phyloP scores from a whole-genome alignment of 169 alveolate species.

The Theileria orientalis region DNA sequence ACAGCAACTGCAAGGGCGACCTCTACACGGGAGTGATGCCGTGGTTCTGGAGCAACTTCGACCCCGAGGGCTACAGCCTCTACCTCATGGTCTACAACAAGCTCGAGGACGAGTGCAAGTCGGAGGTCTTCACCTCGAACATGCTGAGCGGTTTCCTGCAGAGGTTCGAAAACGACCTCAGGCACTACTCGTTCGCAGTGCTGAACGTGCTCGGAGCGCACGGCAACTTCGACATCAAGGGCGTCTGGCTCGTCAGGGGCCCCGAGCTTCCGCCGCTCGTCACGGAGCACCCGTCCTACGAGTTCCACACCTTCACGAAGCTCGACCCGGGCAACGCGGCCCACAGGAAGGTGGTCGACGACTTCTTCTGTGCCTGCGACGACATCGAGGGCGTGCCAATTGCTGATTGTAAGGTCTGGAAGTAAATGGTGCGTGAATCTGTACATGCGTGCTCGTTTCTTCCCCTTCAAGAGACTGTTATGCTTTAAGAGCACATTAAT shows the following conservation, averaged over 20 bases:
- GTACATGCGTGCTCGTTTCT: neutral
- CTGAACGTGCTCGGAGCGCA: slow-evolving; percentile 91
- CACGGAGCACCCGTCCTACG: slow-evolving; percentile 94
- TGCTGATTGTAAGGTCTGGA: slow-evolving; percentile 85
- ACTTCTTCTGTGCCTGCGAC: slow-evolving; percentile 91
- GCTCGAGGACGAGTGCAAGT: slow-evolving; percentile 91
- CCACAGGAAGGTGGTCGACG: slow-evolving; percentile 86
- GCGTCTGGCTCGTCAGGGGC: slow-evolving; percentile 97
- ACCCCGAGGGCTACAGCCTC: slow-evolving; percentile 87
- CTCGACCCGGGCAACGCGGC: slow-evolving; percentile 78
- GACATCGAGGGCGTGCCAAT: slow-evolving; percentile 83
- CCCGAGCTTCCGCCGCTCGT: slow-evolving; percentile 85
- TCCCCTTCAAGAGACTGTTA: no score
- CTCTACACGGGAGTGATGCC: slow-evolving; percentile 85
- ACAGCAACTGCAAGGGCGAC: slow-evolving; percentile 89
- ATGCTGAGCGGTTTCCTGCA: slow-evolving; percentile 93
- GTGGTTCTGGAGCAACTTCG: slow-evolving; percentile 85
- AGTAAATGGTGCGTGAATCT: no score
- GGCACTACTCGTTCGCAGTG: slow-evolving; percentile 92
- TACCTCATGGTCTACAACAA: slow-evolving; percentile 92
- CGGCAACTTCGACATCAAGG: slow-evolving; percentile 89
- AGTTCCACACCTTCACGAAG: slow-evolving; percentile 85
- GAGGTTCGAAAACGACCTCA: slow-evolving; percentile 88
- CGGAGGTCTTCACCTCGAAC: slow-evolving; percentile 86
- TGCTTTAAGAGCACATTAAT: neutral